Base-by-base conservation (phyloP, 2,329 filamentous ascomycete species). In the Simplicillium aogashimaense region DNA sequence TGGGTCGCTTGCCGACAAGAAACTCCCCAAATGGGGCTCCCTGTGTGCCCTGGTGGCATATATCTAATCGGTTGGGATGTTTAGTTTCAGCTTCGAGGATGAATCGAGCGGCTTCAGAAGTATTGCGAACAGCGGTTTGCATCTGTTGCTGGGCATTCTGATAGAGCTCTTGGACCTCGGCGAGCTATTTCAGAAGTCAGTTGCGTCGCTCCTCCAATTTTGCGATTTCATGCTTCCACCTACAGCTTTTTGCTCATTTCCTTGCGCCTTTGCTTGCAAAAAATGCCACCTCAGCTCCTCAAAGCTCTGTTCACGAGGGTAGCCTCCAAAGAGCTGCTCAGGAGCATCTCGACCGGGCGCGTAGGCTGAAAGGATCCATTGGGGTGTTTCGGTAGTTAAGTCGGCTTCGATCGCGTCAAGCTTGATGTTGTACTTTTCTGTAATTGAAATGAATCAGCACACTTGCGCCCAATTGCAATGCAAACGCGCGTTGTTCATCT, bases 341-440 rank as follows among this genome's bases (percentile, higher is more conserved):
- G 89, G 89, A 2, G 83, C 78, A 50, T 88, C 76, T 51, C 69
- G 73, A 4, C 83, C 83, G 0, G 89, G 88, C 0, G 81, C 86
- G 59, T 95, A 97, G 16, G 83, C 74, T 1, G 89, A 95, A 17
- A 95, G 72, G 4, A 92, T 81, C 84, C 89, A 97, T 68, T 76
- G 65, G 14, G 90, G 90, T 8, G 74, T 72, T 44, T 92, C 86
- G 16, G 70, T 68, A 1, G 70, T 75, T 35, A 94, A 67, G 54
- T 94, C 87, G 39, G 64, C 62, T 44, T 72, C 70, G 50, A 94
- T 81, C 3, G 62, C 64, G 0, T 76, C 74, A 33, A 63, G 61
- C n/a, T 64, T 74, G 32, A 88, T 59, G 35, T 61, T 69, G 55
- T 77, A 76, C 4, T 65, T 61, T 8, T 56, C 53, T 54, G 37